Evolutionary conservation across 176 grass and related monocot genomes (phyloP), one percentile per base, ranked within the genome.

Genomic region (Miscanthus lutarioriparius): DNA sequence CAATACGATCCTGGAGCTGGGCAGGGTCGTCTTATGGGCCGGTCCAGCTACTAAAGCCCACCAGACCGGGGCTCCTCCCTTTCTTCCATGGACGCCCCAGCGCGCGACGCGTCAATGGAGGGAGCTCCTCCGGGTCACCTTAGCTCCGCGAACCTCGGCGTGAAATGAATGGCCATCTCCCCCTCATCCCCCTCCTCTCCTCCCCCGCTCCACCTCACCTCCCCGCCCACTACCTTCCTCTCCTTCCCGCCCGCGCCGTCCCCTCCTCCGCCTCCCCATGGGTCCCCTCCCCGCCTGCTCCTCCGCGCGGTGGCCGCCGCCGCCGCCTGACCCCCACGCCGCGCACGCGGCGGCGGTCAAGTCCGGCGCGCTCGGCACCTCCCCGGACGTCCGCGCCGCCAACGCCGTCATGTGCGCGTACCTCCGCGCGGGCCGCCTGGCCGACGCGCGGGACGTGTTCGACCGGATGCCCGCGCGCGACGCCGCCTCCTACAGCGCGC

Each of bases 101-200:
- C 8, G 59, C 59, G 59, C n/a, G 59, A 26, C 59, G 58, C 23
- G 59, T 27, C 25, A 27, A 13, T 62, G 59, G 59, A 62, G 58
- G n/a, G 10, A 26, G 58, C 22, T 23, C 58, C 4, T 62, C 58
- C 58, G 10, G 58, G 12, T 30, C 14, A 27, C 12, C 56, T 64
- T 23, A 64, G 70, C 70, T 47, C 28, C 15, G 73, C 56, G 28
- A 6, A 16, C 16, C 75, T 74, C 38, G 58, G 45, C 41, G 48
- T 85, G 82, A 81, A 89, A 89, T 89, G 87, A 89, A 89, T 89
- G 87, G 87, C 82, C 77, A 71, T 64, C 70, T 75, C 89, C 85
- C 58, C 70, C 80, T 87, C 89, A 84, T 91, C 81, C 80, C 63
- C 86, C 15, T 49, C 67, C 61, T 32, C 28, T 10, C 78, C 64